These are phyloP conservation scores for Penicillium verhagenii DNA, from an alignment of 495 filamentous ascomycete species.

Conservation along the genomic window DNA sequence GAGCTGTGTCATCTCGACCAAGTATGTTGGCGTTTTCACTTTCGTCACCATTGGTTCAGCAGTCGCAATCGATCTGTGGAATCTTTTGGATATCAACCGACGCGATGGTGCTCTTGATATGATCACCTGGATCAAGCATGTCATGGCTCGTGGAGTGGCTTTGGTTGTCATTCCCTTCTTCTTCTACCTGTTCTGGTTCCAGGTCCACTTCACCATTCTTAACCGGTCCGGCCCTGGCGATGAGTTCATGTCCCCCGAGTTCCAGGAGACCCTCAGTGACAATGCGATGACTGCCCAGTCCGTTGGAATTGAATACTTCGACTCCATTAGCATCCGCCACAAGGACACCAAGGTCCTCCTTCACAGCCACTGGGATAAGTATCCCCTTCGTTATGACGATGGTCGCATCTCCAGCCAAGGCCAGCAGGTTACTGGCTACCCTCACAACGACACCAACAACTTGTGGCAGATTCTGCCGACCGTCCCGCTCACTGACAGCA, in stretches of 20 bases:
- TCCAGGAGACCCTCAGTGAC: conserved; percentile 94
- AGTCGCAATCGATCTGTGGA: conserved; percentile 93
- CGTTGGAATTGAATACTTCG: conserved; percentile 83
- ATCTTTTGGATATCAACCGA: conserved; percentile 83
- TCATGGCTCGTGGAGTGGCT: conserved; percentile 76
- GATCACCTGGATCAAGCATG: conserved; percentile 82
- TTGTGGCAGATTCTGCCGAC: conserved; percentile 90
- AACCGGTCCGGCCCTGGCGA: conserved; percentile 89
- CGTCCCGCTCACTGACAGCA: conserved; percentile 48
- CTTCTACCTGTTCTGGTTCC: conserved; percentile 99
- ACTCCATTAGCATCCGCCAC: conserved; percentile 82
- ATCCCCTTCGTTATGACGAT: conserved; percentile 95
- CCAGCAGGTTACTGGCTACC: conserved; percentile 97
- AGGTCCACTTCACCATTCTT: conserved; percentile 93
- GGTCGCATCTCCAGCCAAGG: conserved; percentile 96
- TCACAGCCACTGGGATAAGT: conserved; percentile 86
- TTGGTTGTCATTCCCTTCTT: conserved; percentile 90
- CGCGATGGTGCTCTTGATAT: conserved; percentile 73
- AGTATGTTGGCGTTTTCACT: conserved; percentile 95
- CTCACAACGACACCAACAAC: conserved; percentile 98
- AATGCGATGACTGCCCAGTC: conserved; percentile 88
- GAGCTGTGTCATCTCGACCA: conserved; percentile 97
- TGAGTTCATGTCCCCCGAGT: conserved; percentile 98
- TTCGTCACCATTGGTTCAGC: conserved; percentile 96
- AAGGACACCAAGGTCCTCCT: conserved; percentile 97